Percentiles rank a stretch among this genome's conserved stretches.
These are phyloP conservation scores for Porodaedalea pini DNA, from an alignment of 1,284 basidiomycete genomes.

Conservation along the genomic window DNA sequence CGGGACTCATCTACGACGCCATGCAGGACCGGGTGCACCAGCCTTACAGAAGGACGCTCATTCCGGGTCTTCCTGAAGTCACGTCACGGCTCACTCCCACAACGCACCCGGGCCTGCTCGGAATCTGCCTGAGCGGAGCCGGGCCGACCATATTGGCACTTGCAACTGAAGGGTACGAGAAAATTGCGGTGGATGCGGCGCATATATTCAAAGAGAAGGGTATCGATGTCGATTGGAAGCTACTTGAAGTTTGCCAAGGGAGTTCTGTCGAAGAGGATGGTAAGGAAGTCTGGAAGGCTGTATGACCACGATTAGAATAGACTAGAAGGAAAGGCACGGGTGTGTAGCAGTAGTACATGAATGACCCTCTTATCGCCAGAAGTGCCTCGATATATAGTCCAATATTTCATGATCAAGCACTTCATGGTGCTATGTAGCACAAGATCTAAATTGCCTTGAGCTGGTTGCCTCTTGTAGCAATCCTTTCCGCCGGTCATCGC, in stretches of 20 bases:
- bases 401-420: too few species aligned
- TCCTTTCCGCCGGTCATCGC: background rate
- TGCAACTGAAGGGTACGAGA: slow-evolving; percentile 82
- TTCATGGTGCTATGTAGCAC: too few species aligned
- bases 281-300: slow-evolving; percentile 13
- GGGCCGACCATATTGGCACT: slow-evolving; percentile 97
- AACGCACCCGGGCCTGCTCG: slow-evolving; percentile 89
- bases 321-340: background rate
- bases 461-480: background rate
- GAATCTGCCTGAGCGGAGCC: slow-evolving; percentile 96
- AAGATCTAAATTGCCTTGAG: background rate
- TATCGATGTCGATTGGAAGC: slow-evolving; percentile 81
- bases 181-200: slow-evolving; percentile 79
- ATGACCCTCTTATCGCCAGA: too few species aligned
- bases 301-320: background rate
- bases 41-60: slow-evolving; percentile 89
- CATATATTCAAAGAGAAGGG: slow-evolving; percentile 68
- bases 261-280: slow-evolving; percentile 30
- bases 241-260: slow-evolving; percentile 64
- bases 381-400: too few species aligned
- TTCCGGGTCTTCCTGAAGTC: slow-evolving; percentile 91
- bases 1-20: slow-evolving; percentile 94
- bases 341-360: background rate
- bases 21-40: slow-evolving; percentile 99
- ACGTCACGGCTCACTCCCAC: slow-evolving; percentile 84